phyloP scores from a whole-genome alignment of 2,329 filamentous ascomycete species.

The Sporothrix globosa region DNA sequence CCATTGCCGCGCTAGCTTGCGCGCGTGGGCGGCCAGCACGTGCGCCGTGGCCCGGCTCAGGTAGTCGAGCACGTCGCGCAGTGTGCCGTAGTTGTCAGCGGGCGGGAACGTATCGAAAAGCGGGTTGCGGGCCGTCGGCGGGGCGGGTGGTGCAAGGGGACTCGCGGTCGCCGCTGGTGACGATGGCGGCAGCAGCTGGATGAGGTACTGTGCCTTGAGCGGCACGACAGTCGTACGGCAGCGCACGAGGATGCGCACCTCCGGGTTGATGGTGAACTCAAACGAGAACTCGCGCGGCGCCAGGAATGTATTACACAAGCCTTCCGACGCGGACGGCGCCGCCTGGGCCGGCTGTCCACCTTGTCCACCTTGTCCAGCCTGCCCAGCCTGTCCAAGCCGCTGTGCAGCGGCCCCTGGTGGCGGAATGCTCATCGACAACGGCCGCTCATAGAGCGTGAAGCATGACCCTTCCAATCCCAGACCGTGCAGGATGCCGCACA shows the following conservation, averaged over 20 bases:
- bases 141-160: neutral
- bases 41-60: conserved; percentile 50
- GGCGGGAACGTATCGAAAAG: conserved; percentile 48
- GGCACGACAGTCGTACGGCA: conserved; percentile 52
- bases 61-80: conserved; percentile 52
- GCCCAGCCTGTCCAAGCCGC: conserved; percentile 44
- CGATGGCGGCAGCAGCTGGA: conserved; percentile 45
- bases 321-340: conserved; percentile 49
- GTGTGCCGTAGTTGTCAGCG: conserved; percentile 51
- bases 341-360: conserved; percentile 37
- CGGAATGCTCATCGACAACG: conserved; percentile 27
- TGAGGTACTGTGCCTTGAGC: conserved; percentile 52
- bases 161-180: neutral
- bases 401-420: conserved; percentile 15
- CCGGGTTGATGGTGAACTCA: conserved; percentile 52
- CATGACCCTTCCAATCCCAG: conserved; percentile 29
- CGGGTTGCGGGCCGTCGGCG: conserved; percentile 39
- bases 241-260: conserved; percentile 49
- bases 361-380: conserved; percentile 38
- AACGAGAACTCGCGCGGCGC: conserved; percentile 49
- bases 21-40: conserved; percentile 44
- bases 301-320: conserved; percentile 51
- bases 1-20: conserved; percentile 39
- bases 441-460: conserved; percentile 35
- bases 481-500: conserved; percentile 50